phyloP scores from a whole-genome alignment of 306 rosid genomes.

The Bauhinia variegata region DNA sequence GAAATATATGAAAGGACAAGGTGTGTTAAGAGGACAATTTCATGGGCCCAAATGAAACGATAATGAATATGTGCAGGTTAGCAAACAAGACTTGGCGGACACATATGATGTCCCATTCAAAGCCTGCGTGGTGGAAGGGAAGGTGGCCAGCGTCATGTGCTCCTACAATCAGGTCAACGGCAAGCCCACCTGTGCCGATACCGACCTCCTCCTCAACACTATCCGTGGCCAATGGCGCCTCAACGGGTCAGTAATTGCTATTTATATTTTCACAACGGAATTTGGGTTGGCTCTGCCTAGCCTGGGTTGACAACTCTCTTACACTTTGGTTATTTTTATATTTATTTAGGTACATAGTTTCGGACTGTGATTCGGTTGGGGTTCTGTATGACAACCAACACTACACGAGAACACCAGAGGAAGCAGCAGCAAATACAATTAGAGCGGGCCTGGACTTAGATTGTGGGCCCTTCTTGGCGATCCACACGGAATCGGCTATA shows the following conservation, averaged over 20 bases:
- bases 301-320: too few species aligned
- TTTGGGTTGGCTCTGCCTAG: too few species aligned
- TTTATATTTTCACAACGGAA: neutral
- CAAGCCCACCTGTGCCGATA: conserved; percentile 90
- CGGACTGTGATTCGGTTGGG: conserved; percentile 91
- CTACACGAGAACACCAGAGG: conserved; percentile 75
- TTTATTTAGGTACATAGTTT: conserved; percentile 71
- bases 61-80: conserved; percentile 73
- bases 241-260: too few species aligned
- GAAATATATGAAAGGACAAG: too few species aligned
- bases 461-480: conserved; percentile 80
- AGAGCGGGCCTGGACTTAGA: conserved; percentile 87
- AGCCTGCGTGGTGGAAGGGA: conserved; percentile 81
- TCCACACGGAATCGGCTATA: conserved; percentile 68
- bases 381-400: conserved; percentile 71
- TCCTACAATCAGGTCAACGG: conserved; percentile 98
- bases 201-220: conserved; percentile 71
- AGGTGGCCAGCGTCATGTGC: conserved; percentile 94
- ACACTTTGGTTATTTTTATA: too few species aligned
- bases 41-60: neutral
- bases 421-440: conserved; percentile 70
- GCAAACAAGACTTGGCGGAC: conserved; percentile 79
- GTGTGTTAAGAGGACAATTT: neutral
- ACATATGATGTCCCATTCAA: conserved; percentile 85
- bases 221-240: conserved; percentile 86